A percentile compares a stretch with the other conserved stretches of the same genome.
Evolutionary conservation across 1,139 yeast genomes (phyloP).

Genomic region (Geotrichum histeridarum): DNA sequence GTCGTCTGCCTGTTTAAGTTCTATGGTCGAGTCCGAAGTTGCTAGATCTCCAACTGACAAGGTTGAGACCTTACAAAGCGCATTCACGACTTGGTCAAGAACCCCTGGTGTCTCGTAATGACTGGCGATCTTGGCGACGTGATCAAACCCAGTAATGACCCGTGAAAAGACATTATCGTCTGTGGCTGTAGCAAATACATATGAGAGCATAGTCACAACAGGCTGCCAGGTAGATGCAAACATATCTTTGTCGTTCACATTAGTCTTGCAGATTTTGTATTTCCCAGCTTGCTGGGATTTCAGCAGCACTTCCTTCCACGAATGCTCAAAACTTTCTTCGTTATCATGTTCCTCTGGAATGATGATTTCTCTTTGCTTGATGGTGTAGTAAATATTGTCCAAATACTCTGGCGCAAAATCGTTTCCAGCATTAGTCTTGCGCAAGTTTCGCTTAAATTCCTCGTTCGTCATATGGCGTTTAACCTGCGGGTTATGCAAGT

Average conservation of each 20-base stretch:
- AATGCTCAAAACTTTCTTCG: conserved; percentile 85
- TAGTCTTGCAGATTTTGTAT: conserved; percentile 29
- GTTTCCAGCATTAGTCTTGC: conserved; percentile 65
- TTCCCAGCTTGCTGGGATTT: conserved; percentile 33
- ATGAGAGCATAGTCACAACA: conserved; percentile 62
- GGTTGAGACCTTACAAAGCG: conserved; percentile 57
- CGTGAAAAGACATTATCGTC: conserved; percentile 86
- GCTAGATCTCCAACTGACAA: conserved; percentile 41
- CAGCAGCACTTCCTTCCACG: conserved; percentile 80
- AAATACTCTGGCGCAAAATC: conserved; percentile 74
- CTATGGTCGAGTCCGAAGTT: conserved; percentile 36
- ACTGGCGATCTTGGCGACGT: conserved; percentile 70
- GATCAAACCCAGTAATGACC: conserved; percentile 81
- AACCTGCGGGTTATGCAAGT: conserved; percentile 75
- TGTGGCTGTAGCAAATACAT: conserved; percentile 76
- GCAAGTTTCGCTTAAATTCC: conserved; percentile 70
- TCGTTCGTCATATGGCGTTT: conserved; percentile 78
- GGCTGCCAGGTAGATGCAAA: conserved; percentile 59
- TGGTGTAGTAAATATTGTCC: conserved; percentile 71
- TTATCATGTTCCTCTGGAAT: conserved; percentile 95
- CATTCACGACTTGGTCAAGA: conserved; percentile 59
- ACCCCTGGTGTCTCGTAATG: conserved; percentile 53
- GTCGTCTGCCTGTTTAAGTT: conserved; percentile 41
- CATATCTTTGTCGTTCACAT: conserved; percentile 60
- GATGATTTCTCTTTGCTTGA: conserved; percentile 79